Evolutionary conservation across 805 yeast genomes (phyloP).

Genomic region (Geotrichum ghanense): DNA sequence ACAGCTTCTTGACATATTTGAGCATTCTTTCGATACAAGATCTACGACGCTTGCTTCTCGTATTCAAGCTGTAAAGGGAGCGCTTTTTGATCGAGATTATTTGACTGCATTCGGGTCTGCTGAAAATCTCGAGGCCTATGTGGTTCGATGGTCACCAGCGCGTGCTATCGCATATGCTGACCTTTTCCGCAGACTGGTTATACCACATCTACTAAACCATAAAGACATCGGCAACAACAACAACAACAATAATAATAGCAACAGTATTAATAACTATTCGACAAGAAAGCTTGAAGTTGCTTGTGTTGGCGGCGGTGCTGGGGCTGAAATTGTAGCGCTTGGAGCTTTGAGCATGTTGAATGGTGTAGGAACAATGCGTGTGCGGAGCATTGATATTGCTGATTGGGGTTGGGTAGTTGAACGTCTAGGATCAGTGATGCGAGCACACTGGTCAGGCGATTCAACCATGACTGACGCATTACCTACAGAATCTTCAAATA

Average conservation of each 20-base stretch:
- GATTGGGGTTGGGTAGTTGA: constrained; percentile 54
- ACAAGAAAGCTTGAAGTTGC: constrained; percentile 29
- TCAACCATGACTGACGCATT: constrained; percentile 26
- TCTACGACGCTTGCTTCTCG: constrained; percentile 22
- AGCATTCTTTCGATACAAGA: constrained; percentile 14
- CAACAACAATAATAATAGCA: too few species aligned
- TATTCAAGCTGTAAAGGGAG: constrained; percentile 61
- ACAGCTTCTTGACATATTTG: constrained; percentile 20
- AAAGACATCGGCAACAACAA: too few species aligned
- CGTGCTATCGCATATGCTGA: constrained; percentile 66
- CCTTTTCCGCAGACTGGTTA: constrained; percentile 42
- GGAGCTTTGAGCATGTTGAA: constrained; percentile 39
- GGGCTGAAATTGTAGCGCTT: constrained; percentile 62
- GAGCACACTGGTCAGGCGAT: constrained; percentile 36
- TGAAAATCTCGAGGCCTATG: constrained; percentile 62
- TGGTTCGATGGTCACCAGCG: constrained; percentile 78
- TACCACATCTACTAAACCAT: constrained; percentile 20
- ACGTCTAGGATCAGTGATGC: constrained; percentile 34
- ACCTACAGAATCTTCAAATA: constrained; percentile 6
- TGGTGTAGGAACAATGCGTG: constrained; percentile 21
- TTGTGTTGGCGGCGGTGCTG: constrained; percentile 85
- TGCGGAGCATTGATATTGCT: constrained; percentile 64
- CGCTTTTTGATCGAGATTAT: constrained; percentile 61
- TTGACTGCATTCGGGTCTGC: constrained; percentile 53
- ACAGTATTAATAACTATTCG: constrained; percentile 28